Evolutionary conservation across 306 rosid species (phyloP).

Genomic region (Vachellia pachyceras): DNA sequence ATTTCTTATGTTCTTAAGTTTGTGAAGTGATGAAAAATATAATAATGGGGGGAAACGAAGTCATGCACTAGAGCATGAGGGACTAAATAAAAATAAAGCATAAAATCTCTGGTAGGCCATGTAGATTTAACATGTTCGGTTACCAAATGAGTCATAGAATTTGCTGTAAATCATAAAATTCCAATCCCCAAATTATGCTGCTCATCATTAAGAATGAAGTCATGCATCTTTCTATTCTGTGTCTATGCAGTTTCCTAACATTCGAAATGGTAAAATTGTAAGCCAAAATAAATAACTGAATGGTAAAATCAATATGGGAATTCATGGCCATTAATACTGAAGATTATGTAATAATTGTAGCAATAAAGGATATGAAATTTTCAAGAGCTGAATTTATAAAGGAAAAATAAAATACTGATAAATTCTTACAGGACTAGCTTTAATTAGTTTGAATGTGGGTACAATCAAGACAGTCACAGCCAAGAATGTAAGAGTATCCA

Average conservation of each 20-base stretch:
- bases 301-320: neutral
- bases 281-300: no score
- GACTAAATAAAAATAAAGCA: constrained; percentile 2
- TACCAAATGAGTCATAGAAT: neutral
- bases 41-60: constrained; percentile 3
- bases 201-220: constrained; percentile 1
- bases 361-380: neutral
- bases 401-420: neutral
- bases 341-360: neutral
- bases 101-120: neutral
- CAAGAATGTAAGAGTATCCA: constrained; percentile 71
- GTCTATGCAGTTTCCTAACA: neutral
- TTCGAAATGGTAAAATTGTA: neutral
- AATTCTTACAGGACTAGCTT: constrained; percentile 38
- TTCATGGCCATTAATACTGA: neutral
- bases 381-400: neutral
- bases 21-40: neutral
- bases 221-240: constrained; percentile 10
- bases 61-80: neutral
- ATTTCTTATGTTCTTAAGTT: neutral
- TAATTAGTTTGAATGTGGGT: constrained; percentile 69
- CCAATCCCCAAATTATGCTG: neutral
- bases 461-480: constrained; percentile 67
- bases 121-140: neutral
- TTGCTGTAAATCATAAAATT: neutral